phyloP scores from a whole-genome alignment of 1,284 basidiomycete species.

The Rhodotorula sp. region DNA sequence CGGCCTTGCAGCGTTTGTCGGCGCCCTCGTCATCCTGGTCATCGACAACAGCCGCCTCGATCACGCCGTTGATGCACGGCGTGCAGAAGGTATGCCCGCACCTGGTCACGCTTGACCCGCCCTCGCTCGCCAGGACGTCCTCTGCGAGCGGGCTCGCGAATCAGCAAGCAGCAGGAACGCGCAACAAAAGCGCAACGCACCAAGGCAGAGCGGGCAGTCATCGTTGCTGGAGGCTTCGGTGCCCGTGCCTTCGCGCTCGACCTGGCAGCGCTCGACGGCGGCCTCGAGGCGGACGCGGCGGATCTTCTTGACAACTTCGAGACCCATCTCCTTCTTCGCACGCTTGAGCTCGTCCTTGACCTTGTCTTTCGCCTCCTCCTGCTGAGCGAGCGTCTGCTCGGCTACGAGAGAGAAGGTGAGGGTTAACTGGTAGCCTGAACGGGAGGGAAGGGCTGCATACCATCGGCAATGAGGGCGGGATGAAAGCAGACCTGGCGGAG shows the following conservation, averaged over 20 bases:
- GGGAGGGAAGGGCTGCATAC: neutral
- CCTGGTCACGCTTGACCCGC: conserved; percentile 15
- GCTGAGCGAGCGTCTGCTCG: conserved; percentile 33
- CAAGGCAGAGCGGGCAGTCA: conserved; percentile 42
- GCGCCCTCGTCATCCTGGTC: conserved; percentile 22
- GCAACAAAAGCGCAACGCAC: neutral
- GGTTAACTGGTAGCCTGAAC: neutral
- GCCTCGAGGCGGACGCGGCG: conserved; percentile 23
- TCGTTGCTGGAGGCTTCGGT: conserved; percentile 18
- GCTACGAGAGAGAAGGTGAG: neutral
- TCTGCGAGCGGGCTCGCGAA: neutral
- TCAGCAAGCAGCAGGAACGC: neutral
- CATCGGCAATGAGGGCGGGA: conserved; percentile 49
- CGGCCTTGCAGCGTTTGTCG: conserved; percentile 19
- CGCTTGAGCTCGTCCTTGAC: conserved; percentile 32
- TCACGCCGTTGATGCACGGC: conserved; percentile 16
- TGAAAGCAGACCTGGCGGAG: conserved; percentile 60
- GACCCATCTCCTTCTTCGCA: conserved; percentile 40
- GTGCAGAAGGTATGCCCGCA: conserved; percentile 36
- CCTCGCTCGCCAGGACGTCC: conserved; percentile 3
- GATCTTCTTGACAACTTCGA: conserved; percentile 19
- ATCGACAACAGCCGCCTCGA: neutral
- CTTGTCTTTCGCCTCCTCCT: conserved; percentile 34
- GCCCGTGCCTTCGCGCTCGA: conserved; percentile 27
- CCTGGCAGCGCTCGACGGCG: conserved; percentile 20